These are phyloP conservation scores for Neurospora tetraspora DNA, from an alignment of 495 filamentous ascomycete species.

Conservation along the genomic window DNA sequence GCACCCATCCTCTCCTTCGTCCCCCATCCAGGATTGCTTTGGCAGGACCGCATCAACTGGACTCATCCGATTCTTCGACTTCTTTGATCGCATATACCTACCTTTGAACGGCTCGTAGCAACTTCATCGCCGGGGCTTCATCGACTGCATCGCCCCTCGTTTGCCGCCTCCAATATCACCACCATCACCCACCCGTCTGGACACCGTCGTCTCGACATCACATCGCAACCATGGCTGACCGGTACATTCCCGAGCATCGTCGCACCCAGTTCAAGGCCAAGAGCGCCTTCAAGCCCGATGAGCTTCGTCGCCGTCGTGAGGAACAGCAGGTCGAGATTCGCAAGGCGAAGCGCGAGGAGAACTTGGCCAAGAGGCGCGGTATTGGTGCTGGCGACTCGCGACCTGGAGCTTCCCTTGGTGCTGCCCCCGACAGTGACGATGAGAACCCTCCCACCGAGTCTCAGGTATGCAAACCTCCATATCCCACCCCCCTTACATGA, in stretches of 20 bases:
- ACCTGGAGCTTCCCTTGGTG: conserved; percentile 76
- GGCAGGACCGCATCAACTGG: not conserved
- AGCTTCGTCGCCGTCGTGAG: conserved; percentile 95
- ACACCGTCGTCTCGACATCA: conserved; percentile 9
- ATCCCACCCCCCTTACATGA: not conserved
- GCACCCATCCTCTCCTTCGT: not conserved
- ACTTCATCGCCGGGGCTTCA: not conserved
- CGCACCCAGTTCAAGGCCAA: conserved; percentile 99
- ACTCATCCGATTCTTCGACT: conserved; percentile 47
- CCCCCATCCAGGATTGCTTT: not conserved
- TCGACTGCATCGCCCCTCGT: not conserved
- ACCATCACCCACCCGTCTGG: conserved; percentile 19
- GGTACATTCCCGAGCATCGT: conserved; percentile 98
- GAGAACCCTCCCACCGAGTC: conserved; percentile 87
- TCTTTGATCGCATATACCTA: conserved; percentile 37
- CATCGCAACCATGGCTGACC: conserved; percentile 75
- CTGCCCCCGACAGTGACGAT: conserved; percentile 92
- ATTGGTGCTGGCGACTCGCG: conserved; percentile 70
- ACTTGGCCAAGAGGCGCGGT: conserved; percentile 93
- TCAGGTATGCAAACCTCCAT: conserved; percentile 63
- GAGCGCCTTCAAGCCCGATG: conserved; percentile 95
- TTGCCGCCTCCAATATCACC: conserved; percentile 24
- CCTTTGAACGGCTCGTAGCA: conserved; percentile 27
- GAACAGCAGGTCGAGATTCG: conserved; percentile 98
- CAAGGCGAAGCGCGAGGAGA: conserved; percentile 96